phyloP scores from a whole-genome alignment of 164 flowering plant species.

The Vitis rotundifolia region DNA sequence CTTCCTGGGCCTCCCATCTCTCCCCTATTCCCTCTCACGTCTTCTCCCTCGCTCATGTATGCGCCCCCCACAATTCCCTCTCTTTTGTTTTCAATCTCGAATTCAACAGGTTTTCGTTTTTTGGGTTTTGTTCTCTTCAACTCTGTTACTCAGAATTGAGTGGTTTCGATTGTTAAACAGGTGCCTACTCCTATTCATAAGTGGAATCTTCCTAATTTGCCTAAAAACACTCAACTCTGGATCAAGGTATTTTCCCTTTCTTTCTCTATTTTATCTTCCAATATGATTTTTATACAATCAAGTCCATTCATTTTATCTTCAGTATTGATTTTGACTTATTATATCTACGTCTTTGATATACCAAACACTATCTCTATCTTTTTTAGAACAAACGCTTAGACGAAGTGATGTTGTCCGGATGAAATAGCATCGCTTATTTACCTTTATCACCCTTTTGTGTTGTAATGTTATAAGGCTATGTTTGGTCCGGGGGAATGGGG shows the following conservation, averaged over 20 bases:
- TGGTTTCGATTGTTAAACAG: slow-evolving; percentile 33
- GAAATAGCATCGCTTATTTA: too few relatives aligned
- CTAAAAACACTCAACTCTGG: slow-evolving; percentile 73
- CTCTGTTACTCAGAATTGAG: not conserved
- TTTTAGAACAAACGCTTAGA: too few relatives aligned
- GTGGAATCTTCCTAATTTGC: slow-evolving; percentile 89
- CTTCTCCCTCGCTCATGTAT: slow-evolving; percentile 78
- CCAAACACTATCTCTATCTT: too few relatives aligned
- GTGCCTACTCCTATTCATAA: slow-evolving; percentile 93
- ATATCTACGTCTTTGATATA: too few relatives aligned
- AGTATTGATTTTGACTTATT: too few relatives aligned
- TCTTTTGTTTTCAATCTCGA: slow-evolving; percentile 1
- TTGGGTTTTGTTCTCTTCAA: too few relatives aligned
- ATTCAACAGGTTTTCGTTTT: not conserved
- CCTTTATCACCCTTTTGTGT: too few relatives aligned
- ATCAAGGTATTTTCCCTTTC: slow-evolving; percentile 59
- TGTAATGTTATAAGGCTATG: too few relatives aligned
- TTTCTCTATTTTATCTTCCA: not conserved
- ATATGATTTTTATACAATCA: not conserved
- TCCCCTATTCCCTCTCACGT: slow-evolving; percentile 63
- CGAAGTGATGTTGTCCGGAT: too few relatives aligned
- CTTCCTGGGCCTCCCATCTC: slow-evolving; percentile 87
- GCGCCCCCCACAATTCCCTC: not conserved
- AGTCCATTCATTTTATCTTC: not conserved
- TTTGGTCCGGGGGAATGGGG: too few relatives aligned